These are phyloP conservation scores for Tripterygium wilfordii DNA, from an alignment of 177 flowering plant genomes.

Conservation along the genomic window DNA sequence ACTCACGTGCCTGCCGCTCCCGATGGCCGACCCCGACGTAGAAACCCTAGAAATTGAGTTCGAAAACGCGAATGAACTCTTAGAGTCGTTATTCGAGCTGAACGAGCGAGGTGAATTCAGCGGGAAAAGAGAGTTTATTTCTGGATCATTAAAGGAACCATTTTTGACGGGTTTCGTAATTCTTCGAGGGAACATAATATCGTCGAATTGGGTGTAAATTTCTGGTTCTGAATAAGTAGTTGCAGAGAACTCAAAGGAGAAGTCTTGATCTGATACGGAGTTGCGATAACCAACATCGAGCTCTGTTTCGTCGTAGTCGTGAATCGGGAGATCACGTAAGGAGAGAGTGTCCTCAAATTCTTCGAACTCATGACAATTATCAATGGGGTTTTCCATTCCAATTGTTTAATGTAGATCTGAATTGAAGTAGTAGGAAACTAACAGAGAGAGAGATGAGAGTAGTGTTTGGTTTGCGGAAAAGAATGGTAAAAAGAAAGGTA, in stretches of 20 bases:
- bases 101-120: too few relatives aligned
- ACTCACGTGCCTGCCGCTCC: neutral
- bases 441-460: too few relatives aligned
- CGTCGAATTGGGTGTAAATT: too few relatives aligned
- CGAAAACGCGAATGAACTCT: neutral
- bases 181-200: neutral
- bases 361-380: too few relatives aligned
- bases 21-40: neutral
- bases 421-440: neutral
- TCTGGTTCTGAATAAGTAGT: too few relatives aligned
- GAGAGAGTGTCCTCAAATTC: constrained; percentile 12
- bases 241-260: constrained; percentile 13
- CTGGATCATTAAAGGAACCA: neutral
- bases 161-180: neutral
- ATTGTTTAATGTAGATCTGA: neutral
- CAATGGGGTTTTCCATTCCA: neutral
- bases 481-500: too few relatives aligned
- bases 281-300: too few relatives aligned
- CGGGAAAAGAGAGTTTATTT: too few relatives aligned
- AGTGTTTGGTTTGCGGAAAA: too few relatives aligned
- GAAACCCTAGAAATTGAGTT: too few relatives aligned
- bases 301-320: neutral
- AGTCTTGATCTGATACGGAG: too few relatives aligned
- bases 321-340: constrained; percentile 7
- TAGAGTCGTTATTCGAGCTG: too few relatives aligned